phyloP scores from a whole-genome alignment of 768 basidiomycete genomes.

The Lactarius hatsudake region DNA sequence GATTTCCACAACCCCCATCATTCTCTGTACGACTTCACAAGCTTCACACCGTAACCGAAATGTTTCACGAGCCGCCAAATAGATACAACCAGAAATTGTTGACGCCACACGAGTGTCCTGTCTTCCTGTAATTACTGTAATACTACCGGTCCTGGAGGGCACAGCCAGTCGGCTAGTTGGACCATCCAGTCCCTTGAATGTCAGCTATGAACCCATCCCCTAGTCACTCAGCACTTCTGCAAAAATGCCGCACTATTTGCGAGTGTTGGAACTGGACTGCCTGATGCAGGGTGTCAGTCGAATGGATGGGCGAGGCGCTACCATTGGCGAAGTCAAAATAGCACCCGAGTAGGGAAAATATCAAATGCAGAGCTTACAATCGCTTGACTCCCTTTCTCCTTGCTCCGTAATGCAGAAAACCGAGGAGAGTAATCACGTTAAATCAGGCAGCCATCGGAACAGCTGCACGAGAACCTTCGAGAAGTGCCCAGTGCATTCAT shows the following conservation, averaged over 20 bases:
- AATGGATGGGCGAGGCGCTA: background rate
- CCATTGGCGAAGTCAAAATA: background rate
- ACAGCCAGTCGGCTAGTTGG: background rate
- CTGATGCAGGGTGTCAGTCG: background rate
- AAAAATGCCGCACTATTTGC: background rate
- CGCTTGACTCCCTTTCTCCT: background rate
- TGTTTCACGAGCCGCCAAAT: background rate
- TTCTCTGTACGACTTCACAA: background rate
- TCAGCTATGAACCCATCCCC: background rate
- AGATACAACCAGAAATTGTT: background rate
- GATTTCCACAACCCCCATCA: background rate
- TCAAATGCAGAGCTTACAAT: background rate
- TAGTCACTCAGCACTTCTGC: background rate
- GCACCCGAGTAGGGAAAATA: background rate
- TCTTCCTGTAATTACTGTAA: background rate
- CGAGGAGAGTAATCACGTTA: background rate
- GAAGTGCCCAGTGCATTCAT: background rate
- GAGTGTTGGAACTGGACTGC: background rate
- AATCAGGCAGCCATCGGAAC: background rate
- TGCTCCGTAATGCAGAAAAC: background rate
- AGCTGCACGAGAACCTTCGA: background rate
- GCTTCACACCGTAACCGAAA: background rate
- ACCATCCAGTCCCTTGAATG: background rate
- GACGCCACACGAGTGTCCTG: background rate
- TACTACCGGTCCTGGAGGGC: background rate